phyloP scores from a whole-genome alignment of 2,329 filamentous ascomycete species.

The Pestalotiopsis sp. region DNA sequence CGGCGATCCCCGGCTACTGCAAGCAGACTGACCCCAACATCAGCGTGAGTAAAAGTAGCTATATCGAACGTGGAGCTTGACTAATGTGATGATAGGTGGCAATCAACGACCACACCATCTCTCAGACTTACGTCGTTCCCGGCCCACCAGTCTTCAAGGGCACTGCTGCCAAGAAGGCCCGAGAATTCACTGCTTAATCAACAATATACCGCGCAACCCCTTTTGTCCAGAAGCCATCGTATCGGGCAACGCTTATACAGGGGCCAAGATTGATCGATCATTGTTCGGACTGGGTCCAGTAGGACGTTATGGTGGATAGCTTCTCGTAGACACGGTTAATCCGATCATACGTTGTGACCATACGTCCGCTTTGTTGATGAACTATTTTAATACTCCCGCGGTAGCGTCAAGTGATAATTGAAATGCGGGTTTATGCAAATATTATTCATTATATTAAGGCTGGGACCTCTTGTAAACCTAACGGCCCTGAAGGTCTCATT shows the following conservation, averaged over 20 bases:
- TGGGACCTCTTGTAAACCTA: background rate
- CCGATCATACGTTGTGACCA: no score
- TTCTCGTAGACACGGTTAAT: no score
- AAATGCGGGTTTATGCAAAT: background rate
- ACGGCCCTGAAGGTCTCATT: background rate
- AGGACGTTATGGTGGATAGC: no score
- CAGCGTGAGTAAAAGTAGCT: constrained; percentile 27
- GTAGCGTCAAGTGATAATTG: no score
- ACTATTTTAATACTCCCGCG: no score
- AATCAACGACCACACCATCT: constrained; percentile 6
- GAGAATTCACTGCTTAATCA: background rate
- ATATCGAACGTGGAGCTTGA: background rate
- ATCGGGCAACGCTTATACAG: background rate
- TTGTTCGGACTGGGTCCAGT: no score
- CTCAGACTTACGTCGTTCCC: background rate
- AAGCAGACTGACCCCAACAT: constrained; percentile 48
- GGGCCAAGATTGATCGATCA: no score
- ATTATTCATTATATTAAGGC: background rate
- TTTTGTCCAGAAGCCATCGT: background rate
- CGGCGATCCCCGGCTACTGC: constrained; percentile 45
- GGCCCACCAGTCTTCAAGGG: constrained; percentile 1
- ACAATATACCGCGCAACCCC: no score
- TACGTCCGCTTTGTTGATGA: no score
- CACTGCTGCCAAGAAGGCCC: background rate
- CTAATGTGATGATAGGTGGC: background rate